Evolutionary conservation across 1,284 basidiomycete genomes (phyloP).

Genomic region (Xerocomus minutiporus): DNA sequence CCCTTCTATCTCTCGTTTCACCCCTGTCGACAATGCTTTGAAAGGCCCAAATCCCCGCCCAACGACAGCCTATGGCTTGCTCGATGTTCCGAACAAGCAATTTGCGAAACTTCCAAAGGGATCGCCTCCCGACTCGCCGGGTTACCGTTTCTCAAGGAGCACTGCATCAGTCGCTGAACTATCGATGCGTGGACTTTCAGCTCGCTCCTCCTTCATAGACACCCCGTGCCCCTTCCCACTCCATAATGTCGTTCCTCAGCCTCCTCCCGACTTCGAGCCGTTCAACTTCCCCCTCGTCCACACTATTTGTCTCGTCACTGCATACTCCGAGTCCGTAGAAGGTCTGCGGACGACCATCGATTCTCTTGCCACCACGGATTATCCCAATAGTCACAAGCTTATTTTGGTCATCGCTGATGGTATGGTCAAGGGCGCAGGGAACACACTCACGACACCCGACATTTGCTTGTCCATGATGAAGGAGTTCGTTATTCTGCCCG

Average conservation of each 20-base stretch:
- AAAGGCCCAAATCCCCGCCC: conserved; percentile 64
- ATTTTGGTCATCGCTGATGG: conserved; percentile 97
- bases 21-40: conserved; percentile 68
- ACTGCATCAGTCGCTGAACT: conserved; percentile 68
- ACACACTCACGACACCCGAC: conserved; percentile 85
- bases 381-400: conserved; percentile 97
- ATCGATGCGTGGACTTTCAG: conserved; percentile 26
- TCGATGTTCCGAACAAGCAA: conserved; percentile 64
- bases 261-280: conserved; percentile 86
- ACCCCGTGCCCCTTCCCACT: conserved; percentile 89
- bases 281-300: conserved; percentile 96
- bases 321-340: conserved; percentile 96
- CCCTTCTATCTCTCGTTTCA: conserved; percentile 83
- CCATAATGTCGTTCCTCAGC: conserved; percentile 88
- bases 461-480: conserved; percentile 98
- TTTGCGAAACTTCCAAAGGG: conserved; percentile 51
- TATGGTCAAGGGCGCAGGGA: conserved; percentile 95
- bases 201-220: conserved; percentile 52
- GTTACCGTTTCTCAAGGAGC: conserved; percentile 71
- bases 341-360: conserved; percentile 96
- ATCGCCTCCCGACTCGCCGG: conserved; percentile 75
- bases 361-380: conserved; percentile 96
- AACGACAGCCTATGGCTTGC: conserved; percentile 69
- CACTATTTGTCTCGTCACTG: conserved; percentile 94
- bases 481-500: conserved; percentile 79